Evolutionary conservation across 2,329 filamentous ascomycete species (phyloP), one percentile per base, ranked within the genome.

Genomic region (Claviceps sorghi): DNA sequence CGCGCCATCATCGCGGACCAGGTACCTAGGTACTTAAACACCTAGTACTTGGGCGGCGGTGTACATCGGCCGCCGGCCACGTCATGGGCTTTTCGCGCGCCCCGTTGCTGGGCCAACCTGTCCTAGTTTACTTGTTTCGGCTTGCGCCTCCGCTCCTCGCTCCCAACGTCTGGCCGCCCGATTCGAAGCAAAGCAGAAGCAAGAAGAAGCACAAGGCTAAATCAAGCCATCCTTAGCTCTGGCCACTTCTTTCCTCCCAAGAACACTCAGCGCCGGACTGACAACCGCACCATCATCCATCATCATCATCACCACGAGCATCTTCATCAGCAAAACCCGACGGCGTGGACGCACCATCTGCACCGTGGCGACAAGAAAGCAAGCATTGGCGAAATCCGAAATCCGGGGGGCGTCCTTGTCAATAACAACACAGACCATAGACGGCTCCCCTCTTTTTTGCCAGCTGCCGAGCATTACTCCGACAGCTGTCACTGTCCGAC

Each of bases 51-150:
- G 26, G 43, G 42, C 43, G 43, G 43, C 26, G 26, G 43, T 38
- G 36, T n/a, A 4, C n/a, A 38, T 26, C 26, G 26, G 26, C 26
- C 26, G 36, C 17, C 36, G 36, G 36, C 36, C 4, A 4, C 17
- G 36, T 38, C 36, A 38, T 36, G 13, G 34, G 34, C 34, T 36
- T 36, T 36, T 36, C 17, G 8, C 2, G 19, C 15, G 2, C 21
- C 17, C 10, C 49, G 66, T 68, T 68, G 66, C 65, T 60, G 49
- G 44, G 65, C 59, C 66, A 68, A 68, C 66, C 56, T 57, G 56
- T 63, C 62, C 60, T 62, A 63, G 59, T 58, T 57, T 26, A 53
- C 54, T 49, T 57, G 56, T 55, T 57, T 57, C 54, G 48, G 38
- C 44, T 55, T 48, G 51, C 41, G 40, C 51, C 32, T 44, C 42